phyloP scores from a whole-genome alignment of 148 eudicot species.

The Selenicereus undatus region DNA sequence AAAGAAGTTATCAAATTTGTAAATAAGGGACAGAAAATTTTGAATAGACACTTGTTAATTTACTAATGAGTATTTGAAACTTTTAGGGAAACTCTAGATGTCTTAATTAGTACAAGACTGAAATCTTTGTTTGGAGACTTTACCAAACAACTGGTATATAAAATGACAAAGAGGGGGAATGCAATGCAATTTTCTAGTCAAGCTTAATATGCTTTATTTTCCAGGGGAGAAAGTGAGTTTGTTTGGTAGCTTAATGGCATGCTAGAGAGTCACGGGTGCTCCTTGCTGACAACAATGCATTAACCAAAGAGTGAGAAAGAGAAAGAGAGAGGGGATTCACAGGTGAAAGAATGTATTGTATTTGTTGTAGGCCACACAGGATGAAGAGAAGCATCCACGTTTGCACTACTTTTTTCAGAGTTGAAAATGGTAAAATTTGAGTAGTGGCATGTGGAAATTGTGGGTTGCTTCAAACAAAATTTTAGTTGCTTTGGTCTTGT shows the following conservation, averaged over 20 bases:
- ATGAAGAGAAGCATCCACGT: conserved; percentile 41
- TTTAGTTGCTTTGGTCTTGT: background rate
- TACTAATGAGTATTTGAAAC: too few species aligned
- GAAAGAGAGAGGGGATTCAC: conserved; percentile 28
- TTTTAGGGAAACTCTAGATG: too few species aligned
- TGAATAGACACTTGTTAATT: too few species aligned
- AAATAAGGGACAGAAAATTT: too few species aligned
- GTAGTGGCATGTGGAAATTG: background rate
- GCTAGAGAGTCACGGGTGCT: conserved; percentile 57
- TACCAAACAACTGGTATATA: too few species aligned
- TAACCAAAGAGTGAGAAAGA: conserved; percentile 16
- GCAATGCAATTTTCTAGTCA: background rate
- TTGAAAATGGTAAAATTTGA: background rate
- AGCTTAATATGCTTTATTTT: conserved; percentile 1
- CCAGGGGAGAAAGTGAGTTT: conserved; percentile 31
- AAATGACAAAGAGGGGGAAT: background rate
- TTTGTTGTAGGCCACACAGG: too few species aligned
- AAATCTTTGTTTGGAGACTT: too few species aligned
- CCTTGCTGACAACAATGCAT: conserved; percentile 39
- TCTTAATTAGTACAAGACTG: too few species aligned
- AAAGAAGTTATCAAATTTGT: too few species aligned
- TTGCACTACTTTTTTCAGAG: conserved; percentile 37
- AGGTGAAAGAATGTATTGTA: conserved; percentile 26
- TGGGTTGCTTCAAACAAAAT: background rate
- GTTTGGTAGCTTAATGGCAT: conserved; percentile 37